Conservation (phyloP, 225 moss, liverwort and hornwort species). For the Marchantia paleacea region DNA sequence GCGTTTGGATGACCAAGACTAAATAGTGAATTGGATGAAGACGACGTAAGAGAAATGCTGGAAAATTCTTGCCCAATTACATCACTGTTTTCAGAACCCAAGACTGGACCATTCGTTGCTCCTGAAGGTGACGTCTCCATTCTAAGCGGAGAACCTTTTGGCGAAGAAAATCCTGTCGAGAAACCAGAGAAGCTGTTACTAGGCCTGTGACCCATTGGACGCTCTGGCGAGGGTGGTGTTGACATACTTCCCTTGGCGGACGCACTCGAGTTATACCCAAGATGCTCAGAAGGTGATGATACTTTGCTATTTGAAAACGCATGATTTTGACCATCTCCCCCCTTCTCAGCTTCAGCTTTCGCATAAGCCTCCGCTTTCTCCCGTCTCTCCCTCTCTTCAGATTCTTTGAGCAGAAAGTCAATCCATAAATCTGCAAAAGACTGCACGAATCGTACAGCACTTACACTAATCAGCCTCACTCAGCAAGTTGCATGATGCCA, state of each 20-base stretch:
- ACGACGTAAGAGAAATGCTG: constrained; percentile 36
- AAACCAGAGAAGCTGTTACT: constrained; percentile 40
- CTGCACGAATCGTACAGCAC: constrained; percentile 37
- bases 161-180: constrained; percentile 22
- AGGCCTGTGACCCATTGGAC: constrained; percentile 26
- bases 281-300: constrained; percentile 4
- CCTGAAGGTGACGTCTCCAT: constrained; percentile 24
- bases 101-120: constrained; percentile 34
- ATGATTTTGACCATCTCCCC: background rate
- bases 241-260: constrained; percentile 39
- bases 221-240: constrained; percentile 36
- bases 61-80: constrained; percentile 37
- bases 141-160: constrained; percentile 12
- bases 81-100: constrained; percentile 29
- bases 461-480: background rate
- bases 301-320: constrained; percentile 3
- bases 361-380: constrained; percentile 56
- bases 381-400: constrained; percentile 92
- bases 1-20: constrained; percentile 22
- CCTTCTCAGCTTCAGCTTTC: constrained; percentile 34
- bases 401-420: constrained; percentile 90
- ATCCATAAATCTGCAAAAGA: constrained; percentile 99
- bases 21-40: constrained; percentile 15
- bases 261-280: constrained; percentile 14
- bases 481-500: background rate